These are phyloP conservation scores for Phoma herbarum DNA, from an alignment of 2,329 filamentous ascomycete species.

Conservation along the genomic window DNA sequence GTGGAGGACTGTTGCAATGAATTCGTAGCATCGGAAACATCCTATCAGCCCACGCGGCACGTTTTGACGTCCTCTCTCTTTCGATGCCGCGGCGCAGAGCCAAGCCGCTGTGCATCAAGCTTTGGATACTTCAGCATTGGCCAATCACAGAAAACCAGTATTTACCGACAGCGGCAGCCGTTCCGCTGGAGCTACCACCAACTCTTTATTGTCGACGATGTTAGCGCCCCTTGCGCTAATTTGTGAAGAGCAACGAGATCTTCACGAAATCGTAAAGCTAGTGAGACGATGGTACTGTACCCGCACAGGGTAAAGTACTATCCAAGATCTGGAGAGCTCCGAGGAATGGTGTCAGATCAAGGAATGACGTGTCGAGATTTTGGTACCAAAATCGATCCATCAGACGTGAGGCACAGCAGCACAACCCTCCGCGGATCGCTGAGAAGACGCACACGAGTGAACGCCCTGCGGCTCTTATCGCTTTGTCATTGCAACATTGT, in stretches of 20 bases:
- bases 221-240: not conserved
- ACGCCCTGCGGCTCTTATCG: not conserved
- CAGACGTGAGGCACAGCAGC: slow-evolving; percentile 7
- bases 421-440: slow-evolving; percentile 2
- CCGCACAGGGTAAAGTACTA: not conserved
- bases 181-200: not conserved
- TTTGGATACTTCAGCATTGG: not conserved
- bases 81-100: not conserved
- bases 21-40: no score
- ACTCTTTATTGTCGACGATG: not conserved
- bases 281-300: not conserved
- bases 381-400: not conserved
- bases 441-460: not conserved
- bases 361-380: not conserved
- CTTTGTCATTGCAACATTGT: not conserved
- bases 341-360: not conserved
- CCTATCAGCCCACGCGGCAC: not conserved
- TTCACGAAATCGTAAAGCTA: not conserved
- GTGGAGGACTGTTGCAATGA: not conserved
- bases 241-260: not conserved
- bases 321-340: not conserved
- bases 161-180: not conserved
- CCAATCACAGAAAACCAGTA: not conserved
- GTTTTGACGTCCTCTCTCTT: not conserved
- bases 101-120: not conserved